Percentiles rank a stretch among this genome's conserved stretches.
Conservation (phyloP, 2,329 filamentous ascomycete species). For the Neofusicoccum parvum region DNA sequence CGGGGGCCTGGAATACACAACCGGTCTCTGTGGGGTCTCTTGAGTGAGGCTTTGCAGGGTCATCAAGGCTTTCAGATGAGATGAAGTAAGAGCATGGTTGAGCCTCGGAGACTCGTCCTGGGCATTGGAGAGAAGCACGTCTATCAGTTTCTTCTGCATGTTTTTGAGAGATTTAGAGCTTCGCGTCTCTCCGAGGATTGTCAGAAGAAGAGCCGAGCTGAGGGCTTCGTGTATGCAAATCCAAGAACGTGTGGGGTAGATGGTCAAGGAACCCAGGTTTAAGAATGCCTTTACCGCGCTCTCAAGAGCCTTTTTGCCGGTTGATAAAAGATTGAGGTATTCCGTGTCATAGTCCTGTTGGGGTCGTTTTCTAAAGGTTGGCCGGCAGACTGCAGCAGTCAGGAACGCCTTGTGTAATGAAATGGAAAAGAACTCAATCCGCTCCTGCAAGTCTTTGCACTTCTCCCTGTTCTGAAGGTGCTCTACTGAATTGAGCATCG, state of each 20-base stretch:
- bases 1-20: no score
- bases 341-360: background rate
- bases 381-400: constrained; percentile 1
- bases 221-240: constrained; percentile 10
- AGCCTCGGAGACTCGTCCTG: background rate
- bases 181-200: constrained; percentile 9
- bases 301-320: background rate
- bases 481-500: background rate
- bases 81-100: background rate
- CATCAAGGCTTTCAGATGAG: constrained; percentile 7
- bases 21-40: no score
- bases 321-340: background rate
- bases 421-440: background rate
- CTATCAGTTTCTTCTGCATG: constrained; percentile 3
- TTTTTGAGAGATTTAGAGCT: background rate
- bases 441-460: background rate
- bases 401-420: background rate
- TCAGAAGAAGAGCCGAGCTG: constrained; percentile 11
- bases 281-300: background rate
- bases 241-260: constrained; percentile 10
- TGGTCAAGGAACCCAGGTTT: background rate
- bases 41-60: background rate
- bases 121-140: background rate
- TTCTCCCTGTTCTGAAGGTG: background rate
- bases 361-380: background rate